These are phyloP conservation scores for Pisolithus albus DNA, from an alignment of 768 basidiomycete species.

Conservation along the genomic window DNA sequence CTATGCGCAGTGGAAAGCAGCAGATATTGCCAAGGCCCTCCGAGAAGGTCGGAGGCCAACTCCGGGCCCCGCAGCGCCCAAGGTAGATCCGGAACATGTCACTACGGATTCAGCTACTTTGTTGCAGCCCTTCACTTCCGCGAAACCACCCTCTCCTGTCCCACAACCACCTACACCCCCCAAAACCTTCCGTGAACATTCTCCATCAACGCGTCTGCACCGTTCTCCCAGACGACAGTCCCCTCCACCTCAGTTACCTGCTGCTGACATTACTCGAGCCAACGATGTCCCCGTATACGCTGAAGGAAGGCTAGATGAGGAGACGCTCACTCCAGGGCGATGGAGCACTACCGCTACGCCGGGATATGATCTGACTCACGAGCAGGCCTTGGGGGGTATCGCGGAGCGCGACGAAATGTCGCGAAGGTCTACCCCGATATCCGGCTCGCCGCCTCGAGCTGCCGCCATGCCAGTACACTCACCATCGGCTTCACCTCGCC, in stretches of 20 bases:
- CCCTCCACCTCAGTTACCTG: slow-evolving; percentile 25
- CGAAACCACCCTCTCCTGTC: slow-evolving; percentile 10
- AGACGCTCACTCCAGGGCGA: slow-evolving; percentile 42
- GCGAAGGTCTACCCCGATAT: slow-evolving; percentile 4
- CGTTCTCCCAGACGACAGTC: slow-evolving; percentile 27
- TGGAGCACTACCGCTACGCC: slow-evolving; percentile 81
- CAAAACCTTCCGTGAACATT: slow-evolving; percentile 20
- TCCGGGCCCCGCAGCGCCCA: slow-evolving; percentile 65
- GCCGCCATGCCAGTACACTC: not conserved
- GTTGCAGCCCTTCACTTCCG: slow-evolving; percentile 9
- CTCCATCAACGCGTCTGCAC: slow-evolving; percentile 17
- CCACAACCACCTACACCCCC: slow-evolving; percentile 14
- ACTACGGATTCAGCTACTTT: not conserved
- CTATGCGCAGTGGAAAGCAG: slow-evolving; percentile 97
- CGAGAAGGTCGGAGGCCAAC: slow-evolving; percentile 85
- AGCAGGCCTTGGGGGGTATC: slow-evolving; percentile 12
- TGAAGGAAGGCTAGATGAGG: slow-evolving; percentile 25
- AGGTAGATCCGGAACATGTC: slow-evolving; percentile 18
- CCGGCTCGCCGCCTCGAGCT: slow-evolving; percentile 12
- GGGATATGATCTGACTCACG: slow-evolving; percentile 37
- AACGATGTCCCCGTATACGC: slow-evolving; percentile 19
- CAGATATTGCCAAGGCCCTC: slow-evolving; percentile 89
- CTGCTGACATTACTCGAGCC: slow-evolving; percentile 24
- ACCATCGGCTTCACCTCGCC: slow-evolving; percentile 3
- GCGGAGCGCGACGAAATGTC: too few relatives aligned